Base-by-base conservation (phyloP, 768 basidiomycete genomes). In the Kwoniella botswanensis region DNA sequence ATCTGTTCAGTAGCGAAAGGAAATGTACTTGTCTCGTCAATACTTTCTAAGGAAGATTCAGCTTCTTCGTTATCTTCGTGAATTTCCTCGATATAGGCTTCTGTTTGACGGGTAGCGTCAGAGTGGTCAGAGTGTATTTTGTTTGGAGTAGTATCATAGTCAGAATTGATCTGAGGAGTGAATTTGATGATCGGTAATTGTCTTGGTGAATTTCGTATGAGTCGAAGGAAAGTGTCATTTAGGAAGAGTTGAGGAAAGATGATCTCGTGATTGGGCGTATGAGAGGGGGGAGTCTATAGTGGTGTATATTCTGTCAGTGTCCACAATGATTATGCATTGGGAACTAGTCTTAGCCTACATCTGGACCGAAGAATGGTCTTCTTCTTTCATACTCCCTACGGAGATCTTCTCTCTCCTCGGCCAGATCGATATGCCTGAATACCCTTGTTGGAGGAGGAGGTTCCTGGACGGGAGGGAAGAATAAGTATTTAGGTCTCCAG, bases 391-490 rank as follows among this genome's bases (percentile, higher is more conserved):
- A 29, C 10, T 41, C 10, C 50, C 5, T 26, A 58, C 56, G 6
- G 7, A 1, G 35, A 3, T 5, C 56, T 13, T 46, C 61, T 15
- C 46, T 43, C n/a, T 22, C 43, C 56, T 29, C 18, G 13, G 42
- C 55, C 11, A 70, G 29, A 21, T 63, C 55, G 12, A 70, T 22
- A 64, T 70, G 68, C 15, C 62, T 26, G 44, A 70, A 70, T 10
- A 64, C 55, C 53, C 44, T 35, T 35, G 21, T 63, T n/a, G 68
- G 62, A 46, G 62, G 68, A 43, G 61, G 68, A 17, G 62, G 54
- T 56, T 70, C 68, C 58, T 70, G 68, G 11, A 70, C 55, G 15
- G 68, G 68, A 56, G 68, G 68, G 22, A 70, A 52, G 54, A 63
- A 70, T 12, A 70, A 54, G 42, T 64, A 55, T 50, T 12, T 63